Conservation (phyloP, 257 asterid genomes). For the Penstemon barbatus region DNA sequence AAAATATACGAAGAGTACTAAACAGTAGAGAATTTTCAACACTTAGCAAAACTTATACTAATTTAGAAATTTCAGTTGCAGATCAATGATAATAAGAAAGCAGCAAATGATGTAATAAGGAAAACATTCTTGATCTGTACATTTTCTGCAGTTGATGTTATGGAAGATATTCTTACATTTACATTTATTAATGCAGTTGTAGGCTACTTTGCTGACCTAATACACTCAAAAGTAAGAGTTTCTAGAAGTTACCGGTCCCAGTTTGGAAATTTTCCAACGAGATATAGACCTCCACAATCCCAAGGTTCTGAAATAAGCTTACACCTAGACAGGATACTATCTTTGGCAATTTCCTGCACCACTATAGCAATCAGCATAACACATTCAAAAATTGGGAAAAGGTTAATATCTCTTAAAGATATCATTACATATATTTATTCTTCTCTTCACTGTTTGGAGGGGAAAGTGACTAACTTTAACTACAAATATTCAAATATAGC, state of each 20-base stretch:
- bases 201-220: conserved; percentile 12
- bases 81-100: not conserved
- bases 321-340: conserved; percentile 79
- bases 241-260: conserved; percentile 81
- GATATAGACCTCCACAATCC: conserved; percentile 99
- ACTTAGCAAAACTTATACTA: not conserved
- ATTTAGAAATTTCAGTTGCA: not conserved
- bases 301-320: conserved; percentile 97
- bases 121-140: conserved; percentile 5
- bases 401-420: not conserved
- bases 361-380: conserved; percentile 20
- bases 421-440: not conserved
- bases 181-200: conserved; percentile 11
- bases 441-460: not conserved
- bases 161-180: conserved; percentile 16
- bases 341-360: conserved; percentile 92
- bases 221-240: not conserved
- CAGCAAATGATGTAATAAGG: not conserved
- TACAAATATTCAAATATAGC: conserved; percentile 1
- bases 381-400: conserved; percentile 17
- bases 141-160: conserved; percentile 17
- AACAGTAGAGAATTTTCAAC: not conserved
- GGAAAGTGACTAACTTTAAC: conserved; percentile 11
- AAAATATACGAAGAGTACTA: not conserved
- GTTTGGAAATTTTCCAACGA: conserved; percentile 94